Evolutionary conservation across 2,329 filamentous ascomycete species (phyloP), one percentile per base, ranked within the genome.

Genomic region (Gliomastix tumulicola): DNA sequence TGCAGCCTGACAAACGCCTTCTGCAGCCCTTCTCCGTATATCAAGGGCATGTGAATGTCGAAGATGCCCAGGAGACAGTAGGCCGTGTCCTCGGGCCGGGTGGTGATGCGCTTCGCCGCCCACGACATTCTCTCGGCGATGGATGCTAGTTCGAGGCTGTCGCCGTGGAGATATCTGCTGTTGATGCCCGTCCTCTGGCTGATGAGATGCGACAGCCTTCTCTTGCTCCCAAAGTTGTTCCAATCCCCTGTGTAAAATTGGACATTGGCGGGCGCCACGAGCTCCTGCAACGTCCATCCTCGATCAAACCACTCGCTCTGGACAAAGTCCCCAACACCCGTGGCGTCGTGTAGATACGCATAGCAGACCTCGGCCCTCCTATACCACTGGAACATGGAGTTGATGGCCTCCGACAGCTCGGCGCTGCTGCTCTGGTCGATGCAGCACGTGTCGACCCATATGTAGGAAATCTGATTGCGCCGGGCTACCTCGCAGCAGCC

Each of bases 61-160:
- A n/a, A n/a, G 50, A 59, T 34, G 2, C 55, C 55, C 6, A 59
- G 32, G 8, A 58, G 42, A 20, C 50, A 54, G 33, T 57, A 58
- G 0, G 56, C 53, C 16, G 39, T 35, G 37, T 60, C 54, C 28
- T 56, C 46, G 19, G 28, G 6, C 10, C 50, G 41, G 1, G 40
- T 51, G 2, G 50, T 56, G 11, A 44, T 16, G 11, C 55, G 41
- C 6, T 34, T 23, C 3, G 54, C 38, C 4, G 50, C 52, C 55
- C 54, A 59, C 6, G 47, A 51, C 51, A 57, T 56, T 28, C 47
- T 40, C 30, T 41, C 19, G 5, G 51, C 49, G 4, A 42, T 22
- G 17, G 34, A 23, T 11, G 30, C 31, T 48, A 28, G 16, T 21
- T 22, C 13, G 13, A 15, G 7, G 7, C 13, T n/a, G 7, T n/a